These are phyloP conservation scores for Tylopilus vinaceipallidus DNA, from an alignment of 768 basidiomycete species.

Conservation along the genomic window DNA sequence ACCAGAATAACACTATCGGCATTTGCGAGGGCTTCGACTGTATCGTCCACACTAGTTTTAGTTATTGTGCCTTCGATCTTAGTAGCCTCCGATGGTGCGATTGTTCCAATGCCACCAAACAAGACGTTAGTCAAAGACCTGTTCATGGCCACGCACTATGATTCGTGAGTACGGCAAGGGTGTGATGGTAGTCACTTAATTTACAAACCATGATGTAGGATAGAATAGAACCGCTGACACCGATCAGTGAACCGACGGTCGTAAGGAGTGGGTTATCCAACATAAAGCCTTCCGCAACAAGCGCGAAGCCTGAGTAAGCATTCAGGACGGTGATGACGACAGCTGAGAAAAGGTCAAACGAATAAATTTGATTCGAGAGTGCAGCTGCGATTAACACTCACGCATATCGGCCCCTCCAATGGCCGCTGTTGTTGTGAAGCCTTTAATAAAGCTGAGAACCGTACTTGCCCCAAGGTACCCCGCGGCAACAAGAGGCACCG, in stretches of 20 bases:
- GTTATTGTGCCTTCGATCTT: constrained; percentile 85
- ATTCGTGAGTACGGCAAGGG: constrained; percentile 5
- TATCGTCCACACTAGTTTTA: constrained; percentile 76
- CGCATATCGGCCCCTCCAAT: constrained; percentile 95
- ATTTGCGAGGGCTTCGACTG: constrained; percentile 72
- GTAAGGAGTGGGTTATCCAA: constrained; percentile 81
- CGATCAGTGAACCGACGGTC: constrained; percentile 82
- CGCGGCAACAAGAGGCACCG: constrained; percentile 73
- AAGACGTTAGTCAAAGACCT: constrained; percentile 81
- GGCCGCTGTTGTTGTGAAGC: constrained; percentile 86
- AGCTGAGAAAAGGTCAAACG: constrained; percentile 41
- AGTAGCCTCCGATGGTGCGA: constrained; percentile 52
- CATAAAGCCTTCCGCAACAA: constrained; percentile 93
- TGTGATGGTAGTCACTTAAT: background rate
- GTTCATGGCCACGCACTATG: constrained; percentile 90
- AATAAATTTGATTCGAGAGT: constrained; percentile 4
- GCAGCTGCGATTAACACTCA: constrained; percentile 36
- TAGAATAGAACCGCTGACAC: constrained; percentile 87
- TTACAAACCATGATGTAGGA: constrained; percentile 85
- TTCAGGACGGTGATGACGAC: constrained; percentile 90
- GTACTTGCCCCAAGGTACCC: constrained; percentile 75
- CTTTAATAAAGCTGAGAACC: constrained; percentile 78
- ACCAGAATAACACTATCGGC: constrained; percentile 84
- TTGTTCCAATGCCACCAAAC: constrained; percentile 78
- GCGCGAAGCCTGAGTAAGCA: constrained; percentile 87